Base-by-base conservation (phyloP, 2,329 filamentous ascomycete genomes). In the Cladorrhinum sp. region DNA sequence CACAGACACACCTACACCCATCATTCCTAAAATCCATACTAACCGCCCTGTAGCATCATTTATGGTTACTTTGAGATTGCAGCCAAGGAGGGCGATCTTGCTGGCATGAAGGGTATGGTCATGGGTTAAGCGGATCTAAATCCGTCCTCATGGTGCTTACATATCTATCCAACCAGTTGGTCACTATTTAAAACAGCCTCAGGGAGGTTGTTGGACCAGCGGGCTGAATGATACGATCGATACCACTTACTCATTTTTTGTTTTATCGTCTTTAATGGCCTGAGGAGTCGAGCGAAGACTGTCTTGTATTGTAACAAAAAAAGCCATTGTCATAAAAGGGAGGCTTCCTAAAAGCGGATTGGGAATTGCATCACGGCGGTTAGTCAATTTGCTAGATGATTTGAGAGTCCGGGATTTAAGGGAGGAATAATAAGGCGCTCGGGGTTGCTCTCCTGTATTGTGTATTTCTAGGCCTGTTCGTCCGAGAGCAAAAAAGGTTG, bases 61-160 rank as follows among this genome's bases (percentile, higher is more conserved):
- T 99, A 99, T 78, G 92, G 93, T 67, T 99, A 99, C 82, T 99
- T 99, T 72, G 95, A 99, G 78, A 99, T 99, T 72, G 95, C 95
- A 23, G 96, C 96, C 72, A 97, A 97, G 81, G 95, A 99, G 79
- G 95, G 95, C 71, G 95, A 99, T 75, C 88, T 98, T 77, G 85
- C 88, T 63, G 91, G 92, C 68, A 86, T 88, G 84, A 87, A 88
- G 77, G 86, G 86, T 60, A 87, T 88, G 84, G 82, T 88, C 65
- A 87, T 88, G 85, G 85, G 85, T 70, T 88, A 83, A 81, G 23
- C 29, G 49, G 7, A 32, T 25, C 49, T 45, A 2, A 18, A 23
- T 45, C 23, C 51, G 22, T n/a, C 48, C 57, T 49, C 50, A 45
- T 49, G 45, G 6, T 6, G 54, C 45, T 58, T 60, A 36, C 53